Evolutionary conservation across 2,329 filamentous ascomycete species (phyloP), one percentile per base, ranked within the genome.

Genomic region (Corinectria fuckeliana): DNA sequence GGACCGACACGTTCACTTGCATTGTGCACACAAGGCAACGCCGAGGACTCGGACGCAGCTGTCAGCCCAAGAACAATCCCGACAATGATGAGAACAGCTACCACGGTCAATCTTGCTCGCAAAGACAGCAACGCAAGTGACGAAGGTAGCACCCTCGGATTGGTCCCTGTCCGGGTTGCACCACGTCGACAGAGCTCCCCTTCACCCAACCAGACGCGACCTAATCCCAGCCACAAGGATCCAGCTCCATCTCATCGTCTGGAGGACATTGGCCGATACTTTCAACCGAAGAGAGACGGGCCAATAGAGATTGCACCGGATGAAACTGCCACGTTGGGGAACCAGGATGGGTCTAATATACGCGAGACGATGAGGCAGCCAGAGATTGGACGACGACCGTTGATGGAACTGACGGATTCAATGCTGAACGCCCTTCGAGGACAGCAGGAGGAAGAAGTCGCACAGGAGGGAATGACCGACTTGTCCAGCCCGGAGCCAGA

Each of bases 281-380:
- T 77, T 34, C 68, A 60, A 23, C 62, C 69, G 7, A 63, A 53
- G 14, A 52, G 54, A 11, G 56, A 63, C 13, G 45, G 67, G 14
- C 65, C 69, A 16, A 74, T 77, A 39, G 61, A 73, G 16, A 77
- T 77, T 63, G 72, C 72, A 49, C 71, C 62, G 23, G 75, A 77
- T 62, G 66, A 74, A 32, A 76, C 75, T 14, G 74, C 74, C 38
- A 76, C 69, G 20, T 55, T 56, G 13, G 68, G 59, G 32, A 61
- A 49, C 21, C 14, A 25, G 28, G 52, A 62, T 23, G 42, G 50
- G 30, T 30, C 56, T 23, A 56, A 41, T 56, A 39, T 47, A 56
- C 53, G 49, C 38, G 63, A 38, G 23, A 42, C 60, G 34, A 28
- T 50, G 34, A 53, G 41, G 30, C 50, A 51, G 21, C 34, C 48